Base-by-base conservation (phyloP, 2,329 filamentous ascomycete species). In the Paracoccidioides brasiliensis region DNA sequence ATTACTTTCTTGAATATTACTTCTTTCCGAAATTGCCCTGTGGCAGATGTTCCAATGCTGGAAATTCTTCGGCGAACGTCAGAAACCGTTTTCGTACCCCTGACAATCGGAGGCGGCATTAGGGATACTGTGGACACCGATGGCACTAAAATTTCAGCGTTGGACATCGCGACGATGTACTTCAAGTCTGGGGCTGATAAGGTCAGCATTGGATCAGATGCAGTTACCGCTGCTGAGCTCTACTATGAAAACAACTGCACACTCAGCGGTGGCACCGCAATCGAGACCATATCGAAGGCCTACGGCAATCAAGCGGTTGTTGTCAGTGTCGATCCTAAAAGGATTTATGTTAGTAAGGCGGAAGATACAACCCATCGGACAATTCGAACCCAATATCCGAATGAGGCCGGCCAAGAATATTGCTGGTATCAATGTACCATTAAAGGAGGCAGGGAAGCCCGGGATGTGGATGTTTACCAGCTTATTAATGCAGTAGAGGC, bases 351-450 rank as follows among this genome's bases (percentile, higher is more conserved):
- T 54, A 66, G 76, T 2, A 79, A 80, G 45, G 84, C 85, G 42
- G 73, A 78, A 30, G 80, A 84, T 52, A 90, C 88, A 54, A 78
- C 80, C 0, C 84, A 88, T 65, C 86, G 93, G 70, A 88, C 85
- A 12, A 75, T 96, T 66, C 75, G 78, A 65, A 95, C 91, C 0
- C 68, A 72, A 0, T 80, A 76, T 58, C 83, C 82, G 0, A 89
- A 90, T 7, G 83, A 87, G 28, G 78, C 80, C 45, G 90, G 90
- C 33, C 88, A 96, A 70, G 74, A 76, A 53, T 86, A 83, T 71
- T 95, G 89, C 75, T 98, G 91, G 91, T 98, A 96, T 70, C 90
- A 93, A 56, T 97, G 93, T 74, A 98, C 93, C 5, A 89, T 95
- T 74, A 94, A 91, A 74, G 93, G 93, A 49, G 93, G 93, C 5